Conservation (phyloP, 202 grass and related monocot species). For the Setaria italica region DNA sequence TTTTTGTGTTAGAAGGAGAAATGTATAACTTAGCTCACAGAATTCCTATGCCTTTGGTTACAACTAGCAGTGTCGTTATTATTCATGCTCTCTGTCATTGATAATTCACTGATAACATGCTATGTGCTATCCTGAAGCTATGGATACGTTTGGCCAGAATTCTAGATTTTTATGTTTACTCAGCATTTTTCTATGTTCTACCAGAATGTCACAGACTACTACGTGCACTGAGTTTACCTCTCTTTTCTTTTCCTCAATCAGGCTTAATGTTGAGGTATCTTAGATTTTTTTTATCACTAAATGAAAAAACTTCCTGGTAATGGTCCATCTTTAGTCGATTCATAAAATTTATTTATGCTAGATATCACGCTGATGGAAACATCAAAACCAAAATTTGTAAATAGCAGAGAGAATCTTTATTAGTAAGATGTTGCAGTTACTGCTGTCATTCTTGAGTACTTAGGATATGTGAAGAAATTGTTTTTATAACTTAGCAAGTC, state of each 20-base stretch:
- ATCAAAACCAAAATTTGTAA: neutral
- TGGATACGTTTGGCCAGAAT: neutral
- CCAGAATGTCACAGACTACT: neutral
- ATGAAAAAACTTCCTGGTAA: neutral
- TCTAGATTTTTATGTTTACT: neutral
- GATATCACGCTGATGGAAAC: neutral
- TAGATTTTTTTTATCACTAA: neutral
- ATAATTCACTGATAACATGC: neutral
- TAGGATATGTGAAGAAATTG: neutral
- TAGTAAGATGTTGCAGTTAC: neutral
- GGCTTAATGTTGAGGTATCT: neutral
- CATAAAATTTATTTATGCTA: neutral
- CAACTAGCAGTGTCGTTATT: neutral
- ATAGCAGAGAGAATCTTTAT: neutral
- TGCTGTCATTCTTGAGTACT: neutral
- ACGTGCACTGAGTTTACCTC: neutral
- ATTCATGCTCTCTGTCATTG: neutral
- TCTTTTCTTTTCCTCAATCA: neutral
- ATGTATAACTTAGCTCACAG: neutral
- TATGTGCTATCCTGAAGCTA: neutral
- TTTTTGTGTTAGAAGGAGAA: neutral
- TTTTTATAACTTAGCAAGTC: slow-evolving; percentile 6
- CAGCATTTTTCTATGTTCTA: neutral
- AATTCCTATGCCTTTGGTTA: neutral
- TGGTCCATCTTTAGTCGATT: neutral